Conservation (phyloP, 164 flowering plant species). For the Protea cynaroides region DNA sequence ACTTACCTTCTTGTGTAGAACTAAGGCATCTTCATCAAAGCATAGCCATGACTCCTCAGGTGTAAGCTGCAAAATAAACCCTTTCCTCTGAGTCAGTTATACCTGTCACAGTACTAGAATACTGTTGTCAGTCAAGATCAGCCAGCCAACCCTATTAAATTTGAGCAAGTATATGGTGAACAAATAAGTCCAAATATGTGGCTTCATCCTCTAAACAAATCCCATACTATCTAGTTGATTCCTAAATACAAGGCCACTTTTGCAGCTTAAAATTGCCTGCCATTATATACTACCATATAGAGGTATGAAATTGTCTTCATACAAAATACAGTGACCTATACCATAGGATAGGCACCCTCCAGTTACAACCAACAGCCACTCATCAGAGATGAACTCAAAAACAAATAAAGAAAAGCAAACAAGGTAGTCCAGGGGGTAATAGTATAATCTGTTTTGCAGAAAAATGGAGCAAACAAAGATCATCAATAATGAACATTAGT, state of each 20-base stretch:
- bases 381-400: conserved; percentile 1
- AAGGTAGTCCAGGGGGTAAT: too few species aligned
- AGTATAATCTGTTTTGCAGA: too few species aligned
- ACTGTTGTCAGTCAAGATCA: not conserved
- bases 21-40: conserved; percentile 68
- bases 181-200: not conserved
- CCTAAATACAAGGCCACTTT: not conserved
- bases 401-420: too few species aligned
- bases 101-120: not conserved
- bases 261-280: not conserved
- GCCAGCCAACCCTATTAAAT: not conserved
- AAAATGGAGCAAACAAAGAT: too few species aligned
- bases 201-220: not conserved
- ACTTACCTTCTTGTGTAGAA: conserved; percentile 77
- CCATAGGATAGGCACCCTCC: too few species aligned
- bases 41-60: conserved; percentile 88
- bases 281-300: not conserved
- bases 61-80: conserved; percentile 43
- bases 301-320: too few species aligned
- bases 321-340: too few species aligned
- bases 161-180: not conserved
- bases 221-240: not conserved
- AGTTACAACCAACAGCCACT: too few species aligned
- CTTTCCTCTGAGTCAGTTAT: not conserved
- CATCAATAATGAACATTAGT: too few species aligned